Conservation (phyloP, 1,284 basidiomycete species). For the Apiotrichum akiyoshidainum region DNA sequence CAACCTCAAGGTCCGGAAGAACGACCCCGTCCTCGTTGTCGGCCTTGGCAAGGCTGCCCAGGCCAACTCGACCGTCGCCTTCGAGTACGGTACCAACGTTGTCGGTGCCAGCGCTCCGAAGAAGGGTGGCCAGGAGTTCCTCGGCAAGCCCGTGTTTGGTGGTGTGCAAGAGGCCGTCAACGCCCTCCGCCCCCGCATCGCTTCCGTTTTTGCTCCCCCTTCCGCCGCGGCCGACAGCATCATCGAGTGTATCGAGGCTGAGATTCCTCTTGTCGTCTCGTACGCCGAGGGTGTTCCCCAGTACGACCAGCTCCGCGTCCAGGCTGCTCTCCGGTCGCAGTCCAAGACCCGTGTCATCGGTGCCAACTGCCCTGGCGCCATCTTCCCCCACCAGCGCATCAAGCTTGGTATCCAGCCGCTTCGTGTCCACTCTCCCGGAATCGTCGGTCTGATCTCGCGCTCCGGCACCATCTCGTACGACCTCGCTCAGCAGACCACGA, state of each 20-base stretch:
- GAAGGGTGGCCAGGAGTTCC: conserved; percentile 84
- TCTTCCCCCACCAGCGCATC: conserved; percentile 75
- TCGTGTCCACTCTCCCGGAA: conserved; percentile 86
- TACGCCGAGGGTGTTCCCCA: conserved; percentile 86
- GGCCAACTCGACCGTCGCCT: conserved; percentile 17
- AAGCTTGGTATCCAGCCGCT: conserved; percentile 98
- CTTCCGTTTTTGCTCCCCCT: conserved; percentile 18
- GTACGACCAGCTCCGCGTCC: conserved; percentile 57
- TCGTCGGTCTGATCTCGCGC: conserved; percentile 85
- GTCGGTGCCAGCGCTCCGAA: conserved; percentile 92
- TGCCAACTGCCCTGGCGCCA: conserved; percentile 88
- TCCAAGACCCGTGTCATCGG: conserved; percentile 86
- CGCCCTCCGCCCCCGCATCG: conserved; percentile 20
- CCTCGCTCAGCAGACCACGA: conserved; percentile 88
- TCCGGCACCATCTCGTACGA: conserved; percentile 78
- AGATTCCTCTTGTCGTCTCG: conserved; percentile 86
- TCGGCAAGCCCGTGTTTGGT: conserved; percentile 87
- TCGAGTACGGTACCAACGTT: conserved; percentile 77
- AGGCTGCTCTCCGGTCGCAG: conserved; percentile 84
- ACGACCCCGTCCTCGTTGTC: conserved; percentile 83
- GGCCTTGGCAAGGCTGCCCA: conserved; percentile 51
- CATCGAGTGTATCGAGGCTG: conserved; percentile 89
- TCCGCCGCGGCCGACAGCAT: conserved; percentile 80
- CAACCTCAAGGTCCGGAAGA: conserved; percentile 81
- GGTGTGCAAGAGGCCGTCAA: conserved; percentile 71